These are phyloP conservation scores for Plasmodium inui DNA, from an alignment of 169 alveolate genomes.

Conservation along the genomic window DNA sequence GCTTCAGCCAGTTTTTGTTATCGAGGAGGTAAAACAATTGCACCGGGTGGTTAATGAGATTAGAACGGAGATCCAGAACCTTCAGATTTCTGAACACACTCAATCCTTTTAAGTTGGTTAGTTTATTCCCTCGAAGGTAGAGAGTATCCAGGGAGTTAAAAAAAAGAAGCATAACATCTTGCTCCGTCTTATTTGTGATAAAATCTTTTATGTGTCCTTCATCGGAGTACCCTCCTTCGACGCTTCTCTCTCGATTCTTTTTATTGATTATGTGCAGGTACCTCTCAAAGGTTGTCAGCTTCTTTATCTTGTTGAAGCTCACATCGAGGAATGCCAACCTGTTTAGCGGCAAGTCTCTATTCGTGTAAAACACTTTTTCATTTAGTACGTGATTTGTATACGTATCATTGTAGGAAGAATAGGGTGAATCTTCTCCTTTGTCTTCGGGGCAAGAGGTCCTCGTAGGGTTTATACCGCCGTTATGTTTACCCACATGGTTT, in stretches of 20 bases:
- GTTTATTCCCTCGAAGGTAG: constrained; percentile 38
- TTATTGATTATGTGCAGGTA: constrained; percentile 30
- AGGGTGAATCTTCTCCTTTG: neutral
- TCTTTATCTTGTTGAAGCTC: constrained; percentile 43
- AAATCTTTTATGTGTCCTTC: constrained; percentile 44
- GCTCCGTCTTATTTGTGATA: constrained; percentile 34
- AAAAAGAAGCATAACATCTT: constrained; percentile 66
- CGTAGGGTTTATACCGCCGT: neutral
- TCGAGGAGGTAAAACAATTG: constrained; percentile 58
- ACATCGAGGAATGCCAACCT: constrained; percentile 36
- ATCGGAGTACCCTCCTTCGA: constrained; percentile 9
- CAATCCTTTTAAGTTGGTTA: constrained; percentile 51
- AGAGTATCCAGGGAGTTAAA: constrained; percentile 60
- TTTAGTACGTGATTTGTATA: neutral
- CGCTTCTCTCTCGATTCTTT: neutral
- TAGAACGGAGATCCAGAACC: constrained; percentile 32
- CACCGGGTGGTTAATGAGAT: constrained; percentile 59
- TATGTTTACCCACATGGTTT: neutral
- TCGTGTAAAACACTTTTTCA: constrained; percentile 40
- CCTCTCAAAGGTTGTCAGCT: constrained; percentile 45
- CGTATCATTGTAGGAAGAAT: constrained; percentile 12
- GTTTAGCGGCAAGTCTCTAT: constrained; percentile 24
- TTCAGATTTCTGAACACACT: constrained; percentile 60
- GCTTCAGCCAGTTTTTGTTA: constrained; percentile 47
- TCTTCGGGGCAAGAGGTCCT: neutral